These are phyloP conservation scores for Ceratobasidium sp. DNA, from an alignment of 1,284 basidiomycete species.

Conservation along the genomic window DNA sequence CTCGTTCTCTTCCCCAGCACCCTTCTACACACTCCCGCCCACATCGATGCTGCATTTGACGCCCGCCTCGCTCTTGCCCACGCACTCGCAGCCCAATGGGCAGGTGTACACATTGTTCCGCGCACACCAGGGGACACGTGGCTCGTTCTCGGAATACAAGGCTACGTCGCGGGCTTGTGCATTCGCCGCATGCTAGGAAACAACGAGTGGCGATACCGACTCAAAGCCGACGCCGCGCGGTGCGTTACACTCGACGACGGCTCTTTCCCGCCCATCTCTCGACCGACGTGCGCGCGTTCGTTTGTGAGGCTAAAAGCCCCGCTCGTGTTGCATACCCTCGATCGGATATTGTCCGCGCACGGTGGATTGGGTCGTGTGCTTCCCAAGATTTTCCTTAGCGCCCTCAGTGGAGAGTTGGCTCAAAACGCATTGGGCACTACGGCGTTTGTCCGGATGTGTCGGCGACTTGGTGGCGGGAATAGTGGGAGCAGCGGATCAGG, in stretches of 20 bases:
- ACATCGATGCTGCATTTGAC: conserved; percentile 92
- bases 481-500: conserved; percentile 15
- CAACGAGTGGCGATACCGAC: conserved; percentile 95
- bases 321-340: conserved; percentile 93
- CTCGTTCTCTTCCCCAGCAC: conserved; percentile 20
- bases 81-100: conserved; percentile 94
- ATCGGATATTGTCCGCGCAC: conserved; percentile 81
- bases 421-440: conserved; percentile 89
- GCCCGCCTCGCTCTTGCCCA: conserved; percentile 87
- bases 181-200: conserved; percentile 88
- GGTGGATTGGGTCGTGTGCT: conserved; percentile 91
- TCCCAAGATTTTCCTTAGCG: conserved; percentile 93
- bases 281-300: conserved; percentile 79
- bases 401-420: conserved; percentile 88
- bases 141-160: conserved; percentile 91
- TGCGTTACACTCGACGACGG: conserved; percentile 89
- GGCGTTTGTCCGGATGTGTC: conserved; percentile 88
- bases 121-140: conserved; percentile 95
- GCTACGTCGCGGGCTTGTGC: conserved; percentile 91
- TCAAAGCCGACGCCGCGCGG: conserved; percentile 98
- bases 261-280: conserved; percentile 90
- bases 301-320: conserved; percentile 97
- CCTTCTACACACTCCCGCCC: conserved; percentile 13
- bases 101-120: conserved; percentile 95
- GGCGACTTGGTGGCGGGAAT: conserved; percentile 85